Percentiles rank a stretch among this genome's conserved stretches.
Conservation (phyloP, 164 flowering plant genomes). For the Akebia trifoliata region DNA sequence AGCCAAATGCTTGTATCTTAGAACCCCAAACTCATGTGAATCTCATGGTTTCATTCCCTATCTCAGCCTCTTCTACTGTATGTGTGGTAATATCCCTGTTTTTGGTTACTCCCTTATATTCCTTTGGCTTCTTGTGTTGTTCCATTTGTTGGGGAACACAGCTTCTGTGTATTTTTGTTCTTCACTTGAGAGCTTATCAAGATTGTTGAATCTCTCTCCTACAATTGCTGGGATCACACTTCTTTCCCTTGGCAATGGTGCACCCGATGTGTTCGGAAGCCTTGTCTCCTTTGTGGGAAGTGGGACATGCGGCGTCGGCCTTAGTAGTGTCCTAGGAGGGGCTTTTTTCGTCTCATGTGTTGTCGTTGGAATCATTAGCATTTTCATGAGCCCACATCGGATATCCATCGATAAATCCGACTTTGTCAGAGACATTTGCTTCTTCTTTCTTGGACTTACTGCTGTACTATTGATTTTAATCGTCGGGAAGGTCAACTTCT, state of each 20-base stretch:
- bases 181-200: slow-evolving; percentile 57
- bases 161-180: slow-evolving; percentile 72
- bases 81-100: slow-evolving; percentile 25
- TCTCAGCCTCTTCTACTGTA: slow-evolving; percentile 58
- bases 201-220: slow-evolving; percentile 51
- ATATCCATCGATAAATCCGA: slow-evolving; percentile 34
- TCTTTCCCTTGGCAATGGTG: slow-evolving; percentile 80
- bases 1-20: slow-evolving; percentile 47
- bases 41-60: slow-evolving; percentile 61
- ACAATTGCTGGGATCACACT: slow-evolving; percentile 78
- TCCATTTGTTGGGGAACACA: slow-evolving; percentile 69
- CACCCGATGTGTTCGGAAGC: slow-evolving; percentile 74
- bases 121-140: slow-evolving; percentile 57
- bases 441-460: slow-evolving; percentile 38
- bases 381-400: slow-evolving; percentile 18
- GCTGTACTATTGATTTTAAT: slow-evolving; percentile 35
- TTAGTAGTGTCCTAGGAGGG: slow-evolving; percentile 72
- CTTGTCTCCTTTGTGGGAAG: slow-evolving; percentile 53
- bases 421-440: slow-evolving; percentile 57
- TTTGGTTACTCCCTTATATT: slow-evolving; percentile 36
- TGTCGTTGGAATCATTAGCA: slow-evolving; percentile 61
- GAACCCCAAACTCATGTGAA: slow-evolving; percentile 35
- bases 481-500: slow-evolving; percentile 41
- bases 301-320: slow-evolving; percentile 42
- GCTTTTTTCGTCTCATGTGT: slow-evolving; percentile 59